A percentile compares a stretch with the other conserved stretches of the same genome.
Conservation (phyloP, 495 filamentous ascomycete genomes). For the Collariella sp. region DNA sequence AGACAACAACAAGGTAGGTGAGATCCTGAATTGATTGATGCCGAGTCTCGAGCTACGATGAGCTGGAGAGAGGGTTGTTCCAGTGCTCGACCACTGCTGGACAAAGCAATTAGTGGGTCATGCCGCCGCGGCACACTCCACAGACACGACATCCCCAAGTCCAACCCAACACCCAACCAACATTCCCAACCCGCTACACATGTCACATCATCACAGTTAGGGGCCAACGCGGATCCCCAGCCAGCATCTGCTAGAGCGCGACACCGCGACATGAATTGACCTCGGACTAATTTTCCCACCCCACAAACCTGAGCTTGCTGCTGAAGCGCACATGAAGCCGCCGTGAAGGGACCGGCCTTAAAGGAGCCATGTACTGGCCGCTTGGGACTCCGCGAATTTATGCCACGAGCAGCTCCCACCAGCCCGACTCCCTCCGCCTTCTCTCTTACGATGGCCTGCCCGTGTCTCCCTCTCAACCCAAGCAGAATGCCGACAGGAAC, state of each 20-base stretch:
- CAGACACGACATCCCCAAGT: background rate
- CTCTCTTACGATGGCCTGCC: conserved; percentile 39
- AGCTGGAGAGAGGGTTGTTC: background rate
- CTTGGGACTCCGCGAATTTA: conserved; percentile 84
- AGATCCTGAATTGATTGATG: background rate
- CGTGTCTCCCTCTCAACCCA: conserved; percentile 19
- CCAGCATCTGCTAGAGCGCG: background rate
- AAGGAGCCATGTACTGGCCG: conserved; percentile 85
- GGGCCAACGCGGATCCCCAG: background rate
- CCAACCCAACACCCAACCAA: background rate
- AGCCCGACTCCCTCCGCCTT: conserved; percentile 33
- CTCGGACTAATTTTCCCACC: too few species aligned
- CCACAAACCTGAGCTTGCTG: conserved; percentile 12
- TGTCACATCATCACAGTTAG: background rate
- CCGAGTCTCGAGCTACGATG: background rate
- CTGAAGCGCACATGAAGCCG: conserved; percentile 25
- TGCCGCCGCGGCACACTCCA: too few species aligned
- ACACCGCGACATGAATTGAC: conserved; percentile 24
- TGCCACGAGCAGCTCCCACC: conserved; percentile 55
- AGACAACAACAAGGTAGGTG: too few species aligned
- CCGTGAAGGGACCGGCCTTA: conserved; percentile 20
- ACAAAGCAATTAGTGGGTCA: too few species aligned
- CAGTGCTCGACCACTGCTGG: background rate
- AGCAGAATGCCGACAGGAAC: conserved; percentile 21
- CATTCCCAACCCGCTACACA: background rate